These are phyloP conservation scores for Ambrosiella xylebori DNA, from an alignment of 2,329 filamentous ascomycete genomes.

Conservation along the genomic window DNA sequence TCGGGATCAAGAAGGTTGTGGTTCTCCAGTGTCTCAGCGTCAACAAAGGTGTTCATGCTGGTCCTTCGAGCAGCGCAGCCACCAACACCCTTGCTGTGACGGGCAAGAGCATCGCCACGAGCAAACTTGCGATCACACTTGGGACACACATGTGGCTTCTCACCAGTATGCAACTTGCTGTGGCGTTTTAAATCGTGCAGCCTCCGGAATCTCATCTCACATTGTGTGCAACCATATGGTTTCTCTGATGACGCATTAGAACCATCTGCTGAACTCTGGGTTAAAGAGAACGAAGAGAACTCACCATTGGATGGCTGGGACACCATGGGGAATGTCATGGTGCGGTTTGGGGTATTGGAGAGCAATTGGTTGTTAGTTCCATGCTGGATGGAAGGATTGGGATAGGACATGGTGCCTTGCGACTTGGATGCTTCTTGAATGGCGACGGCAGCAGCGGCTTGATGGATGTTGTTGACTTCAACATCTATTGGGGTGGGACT, in stretches of 20 bases:
- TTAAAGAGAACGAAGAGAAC: not conserved
- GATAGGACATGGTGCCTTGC: slow-evolving; percentile 38
- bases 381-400: slow-evolving; percentile 29
- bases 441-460: slow-evolving; percentile 14
- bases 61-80: slow-evolving; percentile 84
- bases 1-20: slow-evolving; percentile 32
- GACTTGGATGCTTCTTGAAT: slow-evolving; percentile 18
- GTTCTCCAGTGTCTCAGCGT: slow-evolving; percentile 55
- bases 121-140: slow-evolving; percentile 93
- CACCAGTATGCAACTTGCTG: slow-evolving; percentile 89
- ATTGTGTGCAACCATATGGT: slow-evolving; percentile 86
- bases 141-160: slow-evolving; percentile 84
- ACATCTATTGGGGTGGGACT: slow-evolving; percentile 39
- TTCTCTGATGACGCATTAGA: slow-evolving; percentile 43
- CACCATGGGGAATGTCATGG: slow-evolving; percentile 41
- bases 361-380: slow-evolving; percentile 20
- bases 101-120: slow-evolving; percentile 79
- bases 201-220: slow-evolving; percentile 77
- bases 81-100: slow-evolving; percentile 88
- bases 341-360: slow-evolving; percentile 29
- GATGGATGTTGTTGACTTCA: slow-evolving; percentile 26
- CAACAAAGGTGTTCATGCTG: slow-evolving; percentile 67
- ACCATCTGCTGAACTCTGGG: not conserved
- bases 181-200: slow-evolving; percentile 92
- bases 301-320: slow-evolving; percentile 16